phyloP scores from a whole-genome alignment of 768 basidiomycete species.

The Phaffia australis region DNA sequence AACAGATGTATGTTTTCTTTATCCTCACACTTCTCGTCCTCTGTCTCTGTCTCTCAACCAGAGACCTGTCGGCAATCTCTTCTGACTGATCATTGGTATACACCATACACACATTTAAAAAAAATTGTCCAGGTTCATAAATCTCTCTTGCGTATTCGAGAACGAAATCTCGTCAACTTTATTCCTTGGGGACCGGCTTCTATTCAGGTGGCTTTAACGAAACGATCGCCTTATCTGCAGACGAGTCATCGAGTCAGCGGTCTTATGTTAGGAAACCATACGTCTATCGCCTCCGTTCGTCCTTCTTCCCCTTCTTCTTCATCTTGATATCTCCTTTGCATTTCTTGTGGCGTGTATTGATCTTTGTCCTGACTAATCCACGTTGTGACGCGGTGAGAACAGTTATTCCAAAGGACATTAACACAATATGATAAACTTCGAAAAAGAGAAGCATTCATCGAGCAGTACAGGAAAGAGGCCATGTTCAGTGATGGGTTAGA shows the following conservation, averaged over 20 bases:
- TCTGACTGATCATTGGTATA: not conserved
- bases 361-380: not conserved
- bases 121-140: constrained; percentile 78
- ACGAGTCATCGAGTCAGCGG: constrained; percentile 92
- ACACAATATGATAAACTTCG: constrained; percentile 84
- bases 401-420: constrained; percentile 93
- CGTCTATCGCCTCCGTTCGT: constrained; percentile 88
- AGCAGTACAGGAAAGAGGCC: constrained; percentile 94
- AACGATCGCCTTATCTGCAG: constrained; percentile 70
- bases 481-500: constrained; percentile 87
- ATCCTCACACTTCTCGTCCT: constrained; percentile 3
- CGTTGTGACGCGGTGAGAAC: not conserved
- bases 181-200: constrained; percentile 99
- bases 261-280: constrained; percentile 97
- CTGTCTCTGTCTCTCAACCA: constrained; percentile 4
- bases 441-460: constrained; percentile 85
- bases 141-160: constrained; percentile 88
- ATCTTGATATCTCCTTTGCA: not conserved
- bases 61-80: not conserved
- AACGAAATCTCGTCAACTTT: constrained; percentile 91
- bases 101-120: not conserved
- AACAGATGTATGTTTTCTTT: constrained; percentile 58
- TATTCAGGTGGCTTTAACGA: constrained; percentile 87
- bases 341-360: not conserved
- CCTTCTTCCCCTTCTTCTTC: constrained; percentile 9